phyloP scores from a whole-genome alignment of 2,329 filamentous ascomycete species.

The Blastomyces parvus region DNA sequence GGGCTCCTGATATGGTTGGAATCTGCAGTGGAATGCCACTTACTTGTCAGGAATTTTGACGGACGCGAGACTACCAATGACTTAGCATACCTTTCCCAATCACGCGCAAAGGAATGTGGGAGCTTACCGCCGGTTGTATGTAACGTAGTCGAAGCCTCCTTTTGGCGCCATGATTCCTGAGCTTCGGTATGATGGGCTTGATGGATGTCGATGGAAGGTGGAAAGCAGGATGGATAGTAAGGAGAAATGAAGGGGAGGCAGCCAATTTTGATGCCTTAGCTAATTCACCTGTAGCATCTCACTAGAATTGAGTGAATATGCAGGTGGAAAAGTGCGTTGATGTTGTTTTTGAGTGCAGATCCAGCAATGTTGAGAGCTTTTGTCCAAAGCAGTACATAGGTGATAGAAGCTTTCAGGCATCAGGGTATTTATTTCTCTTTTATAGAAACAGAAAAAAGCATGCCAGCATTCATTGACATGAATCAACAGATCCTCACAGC shows the following conservation, averaged over 20 bases:
- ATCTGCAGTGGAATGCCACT: constrained; percentile 8
- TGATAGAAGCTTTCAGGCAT: background rate
- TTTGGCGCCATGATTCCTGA: constrained; percentile 13
- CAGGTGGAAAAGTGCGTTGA: background rate
- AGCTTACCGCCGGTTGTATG: constrained; percentile 19
- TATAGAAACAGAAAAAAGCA: background rate
- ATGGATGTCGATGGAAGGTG: background rate
- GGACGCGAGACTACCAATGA: constrained; percentile 20
- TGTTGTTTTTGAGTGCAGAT: background rate
- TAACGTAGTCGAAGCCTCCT: constrained; percentile 21
- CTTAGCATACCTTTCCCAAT: background rate
- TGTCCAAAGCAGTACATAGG: background rate
- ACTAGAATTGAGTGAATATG: background rate
- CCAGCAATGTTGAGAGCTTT: background rate
- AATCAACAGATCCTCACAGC: background rate
- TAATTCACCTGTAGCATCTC: background rate
- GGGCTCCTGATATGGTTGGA: background rate
- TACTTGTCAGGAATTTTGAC: constrained; percentile 27
- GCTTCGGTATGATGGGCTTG: background rate
- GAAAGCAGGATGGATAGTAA: background rate
- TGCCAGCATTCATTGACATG: background rate
- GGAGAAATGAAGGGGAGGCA: background rate
- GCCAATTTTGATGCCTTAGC: background rate
- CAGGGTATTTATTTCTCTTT: background rate
- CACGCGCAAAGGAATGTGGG: background rate